Conservation (phyloP, 2,329 filamentous ascomycete species). For the Coleophoma cylindrospora region DNA sequence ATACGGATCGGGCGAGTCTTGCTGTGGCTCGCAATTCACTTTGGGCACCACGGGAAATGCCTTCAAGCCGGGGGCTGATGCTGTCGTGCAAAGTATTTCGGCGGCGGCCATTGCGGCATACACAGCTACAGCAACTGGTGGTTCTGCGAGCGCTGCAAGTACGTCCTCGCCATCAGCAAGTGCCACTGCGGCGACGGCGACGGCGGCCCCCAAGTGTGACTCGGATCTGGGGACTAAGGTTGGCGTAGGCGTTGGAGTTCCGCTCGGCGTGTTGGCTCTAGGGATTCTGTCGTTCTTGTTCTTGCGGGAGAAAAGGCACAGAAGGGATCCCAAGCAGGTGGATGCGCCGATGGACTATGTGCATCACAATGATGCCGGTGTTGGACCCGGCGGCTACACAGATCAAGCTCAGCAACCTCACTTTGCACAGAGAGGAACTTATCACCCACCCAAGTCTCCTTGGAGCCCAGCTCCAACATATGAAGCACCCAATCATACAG, state of each 20-base stretch:
- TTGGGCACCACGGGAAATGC: slow-evolving; percentile 5
- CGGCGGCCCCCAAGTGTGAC: background rate
- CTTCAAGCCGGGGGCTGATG: slow-evolving; percentile 11
- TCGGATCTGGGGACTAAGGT: slow-evolving; percentile 10
- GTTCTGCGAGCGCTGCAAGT: background rate
- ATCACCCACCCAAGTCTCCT: background rate
- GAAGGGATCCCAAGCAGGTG: background rate
- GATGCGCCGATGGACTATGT: background rate
- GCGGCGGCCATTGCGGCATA: background rate
- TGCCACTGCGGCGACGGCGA: background rate
- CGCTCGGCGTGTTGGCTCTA: slow-evolving; percentile 9
- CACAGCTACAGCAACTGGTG: background rate
- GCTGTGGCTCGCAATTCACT: slow-evolving; percentile 6
- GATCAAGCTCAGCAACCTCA: background rate
- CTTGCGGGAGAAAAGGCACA: slow-evolving; percentile 9
- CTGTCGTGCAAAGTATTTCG: slow-evolving; percentile 3
- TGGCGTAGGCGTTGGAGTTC: slow-evolving; percentile 12
- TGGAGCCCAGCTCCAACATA: slow-evolving; percentile 4
- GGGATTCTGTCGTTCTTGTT: slow-evolving; percentile 11
- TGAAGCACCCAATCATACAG: slow-evolving; percentile 1
- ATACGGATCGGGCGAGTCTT: slow-evolving; percentile 3
- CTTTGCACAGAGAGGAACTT: background rate
- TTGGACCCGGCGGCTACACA: background rate
- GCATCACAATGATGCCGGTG: background rate
- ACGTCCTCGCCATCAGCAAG: too few relatives aligned